phyloP scores from a whole-genome alignment of 140 eudicot species.

The Oenanthe javanica region DNA sequence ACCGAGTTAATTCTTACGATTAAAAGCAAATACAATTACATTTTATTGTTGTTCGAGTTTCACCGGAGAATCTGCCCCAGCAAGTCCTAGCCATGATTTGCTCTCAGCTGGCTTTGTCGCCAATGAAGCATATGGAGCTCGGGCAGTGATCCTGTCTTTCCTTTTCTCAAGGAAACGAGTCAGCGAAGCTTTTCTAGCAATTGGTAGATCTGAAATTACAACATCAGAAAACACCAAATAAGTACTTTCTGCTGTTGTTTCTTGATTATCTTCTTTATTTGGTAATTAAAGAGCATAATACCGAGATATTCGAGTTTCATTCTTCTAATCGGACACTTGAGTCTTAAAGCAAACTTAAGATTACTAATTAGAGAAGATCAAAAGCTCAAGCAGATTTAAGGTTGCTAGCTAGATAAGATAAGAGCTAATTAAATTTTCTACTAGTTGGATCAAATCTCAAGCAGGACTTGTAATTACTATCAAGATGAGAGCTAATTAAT shows the following conservation, averaged over 20 bases:
- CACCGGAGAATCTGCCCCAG: constrained; percentile 40
- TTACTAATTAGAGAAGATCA: not conserved
- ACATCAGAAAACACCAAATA: not conserved
- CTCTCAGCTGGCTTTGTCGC: constrained; percentile 40
- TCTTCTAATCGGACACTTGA: not conserved
- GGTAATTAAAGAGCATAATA: no score
- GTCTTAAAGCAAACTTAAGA: not conserved
- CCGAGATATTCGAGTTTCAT: not conserved
- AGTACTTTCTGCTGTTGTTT: not conserved
- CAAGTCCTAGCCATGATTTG: constrained; percentile 74
- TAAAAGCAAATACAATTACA: not conserved
- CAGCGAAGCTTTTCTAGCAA: constrained; percentile 86
- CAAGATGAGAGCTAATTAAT: constrained; percentile 1
- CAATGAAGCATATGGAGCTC: constrained; percentile 44
- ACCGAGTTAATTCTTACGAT: not conserved
- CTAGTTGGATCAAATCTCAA: not conserved
- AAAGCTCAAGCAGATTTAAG: not conserved
- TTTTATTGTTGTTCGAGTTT: constrained; percentile 16
- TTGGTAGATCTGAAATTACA: constrained; percentile 59
- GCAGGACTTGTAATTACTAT: not conserved
- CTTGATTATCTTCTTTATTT: not conserved
- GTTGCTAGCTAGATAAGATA: not conserved
- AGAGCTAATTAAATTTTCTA: not conserved
- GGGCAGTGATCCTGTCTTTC: constrained; percentile 65
- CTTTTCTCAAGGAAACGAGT: constrained; percentile 90